Evolutionary conservation across 1,284 basidiomycete species (phyloP), one percentile per base, ranked within the genome.

Genomic region (Lentinus polychrous): DNA sequence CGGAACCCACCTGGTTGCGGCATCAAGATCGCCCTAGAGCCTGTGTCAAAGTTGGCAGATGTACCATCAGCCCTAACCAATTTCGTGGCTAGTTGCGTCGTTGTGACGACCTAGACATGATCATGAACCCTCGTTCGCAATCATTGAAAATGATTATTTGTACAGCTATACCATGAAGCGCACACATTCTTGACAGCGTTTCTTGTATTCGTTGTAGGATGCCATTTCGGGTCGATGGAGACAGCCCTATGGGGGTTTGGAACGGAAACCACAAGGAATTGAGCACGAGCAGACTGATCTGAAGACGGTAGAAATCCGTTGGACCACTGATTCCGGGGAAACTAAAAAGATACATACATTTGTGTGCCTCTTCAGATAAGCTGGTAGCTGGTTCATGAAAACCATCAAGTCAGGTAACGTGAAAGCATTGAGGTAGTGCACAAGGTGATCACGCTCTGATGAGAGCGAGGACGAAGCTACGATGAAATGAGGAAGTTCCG

Each of bases 81-180:
- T 58, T 83, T 86, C 0, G 80, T 86, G 8, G 80, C 72, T 50
- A 87, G 69, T 60, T 88, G 85, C 33, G 79, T 80, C 2, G 83
- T 86, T 32, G 74, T 69, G 40, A 86, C 67, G 41, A 84, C 69
- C 84, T 87, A 46, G 40, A 17, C 20, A 18, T 18, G n/a, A 38
- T 17, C 14, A 18, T 15, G 34, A 22, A 12, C 36, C 15, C 20
- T 27, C 15, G 17, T 17, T 18, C 31, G 22, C 3, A 22, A 32
- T 18, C 12, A 20, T 41, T 15, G 11, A 38, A 31, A 23, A 23
- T 22, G 20, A 31, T 8, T 32, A 7, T 35, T 17, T 47, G 22
- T 39, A 86, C 85, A 24, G 80, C 74, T 43, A 86, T 51, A 45
- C 73, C 74, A 45, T 67, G 66, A 5, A 72, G 64, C 22, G 73